Conservation (phyloP, 1,284 basidiomycete genomes). For the Pseudozyma tsukubaensis region DNA sequence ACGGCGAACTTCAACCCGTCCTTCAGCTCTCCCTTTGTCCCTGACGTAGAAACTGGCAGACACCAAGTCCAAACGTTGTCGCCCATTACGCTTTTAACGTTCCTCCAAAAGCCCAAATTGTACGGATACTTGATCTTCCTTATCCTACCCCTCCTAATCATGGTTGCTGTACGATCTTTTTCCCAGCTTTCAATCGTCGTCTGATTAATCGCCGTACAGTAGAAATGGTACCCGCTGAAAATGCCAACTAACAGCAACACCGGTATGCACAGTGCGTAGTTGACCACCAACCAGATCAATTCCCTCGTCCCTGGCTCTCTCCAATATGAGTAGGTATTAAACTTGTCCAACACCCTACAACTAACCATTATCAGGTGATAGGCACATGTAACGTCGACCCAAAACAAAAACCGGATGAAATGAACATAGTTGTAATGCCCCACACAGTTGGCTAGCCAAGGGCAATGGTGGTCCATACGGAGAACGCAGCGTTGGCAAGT, state of each 20-base stretch:
- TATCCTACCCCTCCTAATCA: constrained; percentile 86
- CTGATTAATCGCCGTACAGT: constrained; percentile 81
- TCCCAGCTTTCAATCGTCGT: constrained; percentile 99
- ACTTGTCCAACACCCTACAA: constrained; percentile 54
- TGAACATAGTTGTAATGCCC: constrained; percentile 68
- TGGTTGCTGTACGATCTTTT: constrained; percentile 89
- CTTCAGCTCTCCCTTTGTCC: constrained; percentile 72
- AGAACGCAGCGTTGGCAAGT: constrained; percentile 64
- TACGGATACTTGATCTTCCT: constrained; percentile 89
- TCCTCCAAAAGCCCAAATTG: constrained; percentile 78
- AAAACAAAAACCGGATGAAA: constrained; percentile 72
- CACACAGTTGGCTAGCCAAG: constrained; percentile 72
- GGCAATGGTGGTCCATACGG: constrained; percentile 72
- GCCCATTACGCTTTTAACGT: constrained; percentile 83
- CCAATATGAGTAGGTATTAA: constrained; percentile 70
- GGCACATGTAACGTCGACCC: constrained; percentile 83
- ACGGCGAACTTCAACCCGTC: constrained; percentile 78
- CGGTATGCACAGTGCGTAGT: constrained; percentile 85
- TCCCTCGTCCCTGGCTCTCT: constrained; percentile 78
- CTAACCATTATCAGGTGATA: constrained; percentile 53
- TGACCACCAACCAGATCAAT: constrained; percentile 85
- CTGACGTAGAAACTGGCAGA: too few species aligned
- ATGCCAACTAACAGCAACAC: constrained; percentile 84
- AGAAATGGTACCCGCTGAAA: constrained; percentile 85
- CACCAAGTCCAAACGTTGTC: constrained; percentile 82